Evolutionary conservation across 495 filamentous ascomycete species (phyloP).

Genomic region (Pyronema domesticum): DNA sequence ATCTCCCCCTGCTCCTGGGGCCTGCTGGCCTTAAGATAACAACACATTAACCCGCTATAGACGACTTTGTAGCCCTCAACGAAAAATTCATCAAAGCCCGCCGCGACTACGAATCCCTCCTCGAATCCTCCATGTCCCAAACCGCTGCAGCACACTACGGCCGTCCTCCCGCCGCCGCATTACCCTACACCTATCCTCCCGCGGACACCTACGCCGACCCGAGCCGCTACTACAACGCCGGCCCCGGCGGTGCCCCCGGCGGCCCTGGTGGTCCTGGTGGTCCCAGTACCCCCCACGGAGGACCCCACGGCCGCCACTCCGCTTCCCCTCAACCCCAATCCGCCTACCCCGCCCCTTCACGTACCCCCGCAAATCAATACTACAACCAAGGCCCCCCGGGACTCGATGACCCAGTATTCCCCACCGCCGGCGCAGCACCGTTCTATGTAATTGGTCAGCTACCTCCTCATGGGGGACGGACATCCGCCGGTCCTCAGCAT

Average conservation of each 20-base stretch:
- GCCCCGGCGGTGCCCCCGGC: slow-evolving; percentile 18
- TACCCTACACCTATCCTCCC: slow-evolving; percentile 41
- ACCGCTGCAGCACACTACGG: slow-evolving; percentile 57
- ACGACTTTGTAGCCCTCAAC: slow-evolving; percentile 95
- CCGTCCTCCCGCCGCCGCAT: slow-evolving; percentile 37
- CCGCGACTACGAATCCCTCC: slow-evolving; percentile 84
- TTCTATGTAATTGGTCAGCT: slow-evolving; percentile 24
- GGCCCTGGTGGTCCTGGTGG: too few species aligned
- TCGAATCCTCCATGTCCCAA: slow-evolving; percentile 91
- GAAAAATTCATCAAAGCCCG: slow-evolving; percentile 99
- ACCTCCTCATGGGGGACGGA: slow-evolving; percentile 4
- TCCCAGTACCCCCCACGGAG: too few species aligned
- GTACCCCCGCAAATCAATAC: slow-evolving; percentile 14
- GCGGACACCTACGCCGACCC: slow-evolving; percentile 27
- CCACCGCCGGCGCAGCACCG: slow-evolving; percentile 10
- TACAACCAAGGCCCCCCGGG: slow-evolving; percentile 10
- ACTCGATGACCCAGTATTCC: slow-evolving; percentile 2
- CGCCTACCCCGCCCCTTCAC: slow-evolving; percentile 29
- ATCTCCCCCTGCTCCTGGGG: background rate
- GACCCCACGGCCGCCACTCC: too few species aligned
- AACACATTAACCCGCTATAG: slow-evolving; percentile 28
- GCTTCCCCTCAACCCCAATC: slow-evolving; percentile 24
- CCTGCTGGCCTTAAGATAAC: background rate
- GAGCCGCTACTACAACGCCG: slow-evolving; percentile 26
- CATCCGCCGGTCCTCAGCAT: slow-evolving; percentile 25